These are phyloP conservation scores for Chlorophyllum brunneum DNA, from an alignment of 768 basidiomycete genomes.

Conservation along the genomic window DNA sequence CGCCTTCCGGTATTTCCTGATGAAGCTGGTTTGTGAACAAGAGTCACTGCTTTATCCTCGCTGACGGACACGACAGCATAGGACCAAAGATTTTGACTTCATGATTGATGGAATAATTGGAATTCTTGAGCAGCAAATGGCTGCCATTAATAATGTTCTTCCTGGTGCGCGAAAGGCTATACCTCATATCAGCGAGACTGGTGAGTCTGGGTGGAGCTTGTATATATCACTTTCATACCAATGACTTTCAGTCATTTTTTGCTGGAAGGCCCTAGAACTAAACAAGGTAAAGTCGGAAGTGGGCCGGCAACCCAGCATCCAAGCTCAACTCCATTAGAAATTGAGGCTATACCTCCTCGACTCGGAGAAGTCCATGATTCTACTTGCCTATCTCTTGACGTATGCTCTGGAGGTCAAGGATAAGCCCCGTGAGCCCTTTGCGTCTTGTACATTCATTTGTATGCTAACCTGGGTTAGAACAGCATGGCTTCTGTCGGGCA, in stretches of 20 bases:
- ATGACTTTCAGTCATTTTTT: conserved; percentile 54
- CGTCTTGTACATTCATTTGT: not conserved
- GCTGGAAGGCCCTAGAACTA: conserved; percentile 91
- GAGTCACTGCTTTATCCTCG: conserved; percentile 9
- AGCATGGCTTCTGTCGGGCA: conserved; percentile 86
- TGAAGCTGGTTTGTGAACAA: conserved; percentile 66
- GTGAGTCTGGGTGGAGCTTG: conserved; percentile 39
- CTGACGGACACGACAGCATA: conserved; percentile 54
- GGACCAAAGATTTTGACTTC: conserved; percentile 85
- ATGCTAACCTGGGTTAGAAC: conserved; percentile 47
- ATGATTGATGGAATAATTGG: conserved; percentile 68
- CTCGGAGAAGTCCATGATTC: conserved; percentile 72
- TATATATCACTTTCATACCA: conserved; percentile 3
- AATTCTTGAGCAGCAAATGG: conserved; percentile 73
- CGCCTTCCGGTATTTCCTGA: conserved; percentile 87
- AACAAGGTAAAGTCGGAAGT: conserved; percentile 66
- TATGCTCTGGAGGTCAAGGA: conserved; percentile 89
- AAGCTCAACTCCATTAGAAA: conserved; percentile 54
- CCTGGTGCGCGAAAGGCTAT: conserved; percentile 84
- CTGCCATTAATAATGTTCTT: conserved; percentile 66
- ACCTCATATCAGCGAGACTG: conserved; percentile 78
- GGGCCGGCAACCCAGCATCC: not conserved
- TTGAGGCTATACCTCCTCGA: conserved; percentile 81
- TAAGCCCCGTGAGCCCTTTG: conserved; percentile 67
- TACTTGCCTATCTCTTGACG: conserved; percentile 75